Percentiles rank a stretch among this genome's conserved stretches.
Evolutionary conservation across 1,139 yeast species (phyloP).

Genomic region (Eremothecium sinecaudum): DNA sequence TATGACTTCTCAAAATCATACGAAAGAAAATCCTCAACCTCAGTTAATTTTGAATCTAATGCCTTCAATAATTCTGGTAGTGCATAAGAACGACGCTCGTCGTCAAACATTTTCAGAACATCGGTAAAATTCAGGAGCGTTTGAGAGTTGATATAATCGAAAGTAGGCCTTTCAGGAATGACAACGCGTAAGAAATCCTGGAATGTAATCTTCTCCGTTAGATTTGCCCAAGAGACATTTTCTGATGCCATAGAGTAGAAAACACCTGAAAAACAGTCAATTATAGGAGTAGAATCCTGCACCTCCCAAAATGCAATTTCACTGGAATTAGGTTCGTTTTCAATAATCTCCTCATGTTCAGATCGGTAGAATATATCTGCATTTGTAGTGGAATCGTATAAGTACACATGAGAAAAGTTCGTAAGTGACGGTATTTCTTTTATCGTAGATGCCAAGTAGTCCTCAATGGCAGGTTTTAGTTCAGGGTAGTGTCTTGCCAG

Average conservation of each 20-base stretch:
- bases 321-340: constrained; percentile 34
- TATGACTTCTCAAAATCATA: constrained; percentile 30
- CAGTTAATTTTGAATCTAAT: constrained; percentile 28
- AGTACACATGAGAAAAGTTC: constrained; percentile 34
- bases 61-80: constrained; percentile 31
- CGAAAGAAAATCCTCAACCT: constrained; percentile 33
- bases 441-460: constrained; percentile 42
- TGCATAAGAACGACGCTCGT: constrained; percentile 45
- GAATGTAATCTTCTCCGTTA: constrained; percentile 37
- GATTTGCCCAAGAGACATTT: constrained; percentile 38
- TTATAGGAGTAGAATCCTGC: constrained; percentile 22
- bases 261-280: constrained; percentile 29
- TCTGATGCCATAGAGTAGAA: constrained; percentile 30
- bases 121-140: constrained; percentile 47
- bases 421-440: constrained; percentile 39
- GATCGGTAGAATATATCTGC: constrained; percentile 38
- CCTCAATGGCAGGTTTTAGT: constrained; percentile 50
- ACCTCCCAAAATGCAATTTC: constrained; percentile 48
- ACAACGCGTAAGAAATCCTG: constrained; percentile 37
- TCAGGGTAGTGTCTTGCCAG: constrained; percentile 75
- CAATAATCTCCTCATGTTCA: constrained; percentile 34
- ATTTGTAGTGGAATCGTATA: constrained; percentile 35
- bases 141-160: constrained; percentile 49
- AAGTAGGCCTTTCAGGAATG: constrained; percentile 44
- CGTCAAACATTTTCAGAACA: constrained; percentile 47